Evolutionary conservation across 441 rosid genomes (phyloP), one percentile per base, ranked within the genome.

Genomic region (Pelargonium fulgidum): DNA sequence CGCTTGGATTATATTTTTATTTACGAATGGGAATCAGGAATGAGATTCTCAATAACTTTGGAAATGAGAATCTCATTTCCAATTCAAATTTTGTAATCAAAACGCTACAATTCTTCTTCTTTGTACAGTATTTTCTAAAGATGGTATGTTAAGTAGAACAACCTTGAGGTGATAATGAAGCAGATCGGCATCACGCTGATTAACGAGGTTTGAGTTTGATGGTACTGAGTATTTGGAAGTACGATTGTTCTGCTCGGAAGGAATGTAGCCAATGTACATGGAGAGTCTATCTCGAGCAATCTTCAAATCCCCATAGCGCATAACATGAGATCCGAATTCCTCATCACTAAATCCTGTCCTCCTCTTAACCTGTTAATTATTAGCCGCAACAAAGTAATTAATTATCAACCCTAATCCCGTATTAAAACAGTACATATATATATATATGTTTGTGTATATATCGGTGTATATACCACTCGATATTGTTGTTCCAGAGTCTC

Each of bases 101-200:
- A 39, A 7, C 42, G 42, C 42, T 39, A 7, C 8, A 39, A 6
- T 33, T 33, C 0, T 33, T 1, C 1, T 7, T 6, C 6, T 39
- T 54, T n/a, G n/a, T 54, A 3, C 19, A 54, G 0, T 39, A 54
- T 54, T 16, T 14, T 6, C 61, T 54, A 17, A 20, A n/a, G 24
- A 19, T 20, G 62, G 52, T 17, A 75, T 11, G 1, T 3, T 22
- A 66, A 36, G 44, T 59, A 13, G 17, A 16, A 3, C 24, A 47
- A 88, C 93, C 83, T 79, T 82, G 71, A 70, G 74, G 73, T 73
- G 52, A 69, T 85, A 79, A 73, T 83, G 80, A 50, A 80, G 74
- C 61, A 89, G 77, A 65, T 72, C 80, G 7, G 86, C 82, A 66
- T 85, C 87, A 0, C 82, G 80, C 12, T 81, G 75, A 65, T 76